Percentiles rank a stretch among this genome's conserved stretches.
Evolutionary conservation across 2,329 filamentous ascomycete species (phyloP).

Genomic region (Triangularia verruculosa): DNA sequence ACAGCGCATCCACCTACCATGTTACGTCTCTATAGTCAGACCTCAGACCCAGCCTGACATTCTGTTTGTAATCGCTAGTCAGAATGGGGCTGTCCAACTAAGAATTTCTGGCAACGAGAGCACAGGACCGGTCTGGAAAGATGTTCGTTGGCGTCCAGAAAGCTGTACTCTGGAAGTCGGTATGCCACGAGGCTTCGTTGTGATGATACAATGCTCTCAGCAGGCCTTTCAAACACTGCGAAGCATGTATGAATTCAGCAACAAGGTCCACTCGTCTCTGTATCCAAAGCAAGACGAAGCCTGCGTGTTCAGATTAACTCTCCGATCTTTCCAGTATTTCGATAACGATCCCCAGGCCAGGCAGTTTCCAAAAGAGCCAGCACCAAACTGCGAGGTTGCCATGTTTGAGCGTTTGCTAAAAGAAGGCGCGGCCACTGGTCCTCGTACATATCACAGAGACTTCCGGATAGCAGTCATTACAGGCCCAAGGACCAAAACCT

Average conservation of each 20-base stretch:
- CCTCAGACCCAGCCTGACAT: conserved; percentile 66
- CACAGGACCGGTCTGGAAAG: conserved; percentile 72
- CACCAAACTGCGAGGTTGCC: conserved; percentile 67
- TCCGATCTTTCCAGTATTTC: conserved; percentile 78
- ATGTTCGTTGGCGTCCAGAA: conserved; percentile 75
- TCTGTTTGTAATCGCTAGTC: conserved; percentile 72
- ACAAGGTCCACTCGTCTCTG: conserved; percentile 69
- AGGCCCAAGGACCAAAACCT: conserved; percentile 69
- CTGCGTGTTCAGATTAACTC: conserved; percentile 63
- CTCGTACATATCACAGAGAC: conserved; percentile 71
- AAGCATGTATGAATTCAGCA: conserved; percentile 82
- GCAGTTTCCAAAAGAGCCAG: conserved; percentile 71
- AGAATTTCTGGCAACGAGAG: conserved; percentile 67
- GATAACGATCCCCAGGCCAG: conserved; percentile 67
- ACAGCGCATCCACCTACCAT: conserved; percentile 67
- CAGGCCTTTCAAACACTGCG: conserved; percentile 76
- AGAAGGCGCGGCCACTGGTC: conserved; percentile 69
- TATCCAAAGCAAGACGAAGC: conserved; percentile 67
- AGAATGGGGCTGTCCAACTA: conserved; percentile 74
- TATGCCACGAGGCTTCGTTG: conserved; percentile 71
- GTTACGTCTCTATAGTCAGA: conserved; percentile 72
- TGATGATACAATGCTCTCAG: conserved; percentile 69
- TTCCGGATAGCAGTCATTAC: conserved; percentile 78
- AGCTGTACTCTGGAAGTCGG: conserved; percentile 63
- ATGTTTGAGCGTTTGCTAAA: conserved; percentile 71